Conservation (phyloP, 306 rosid genomes). For the Prunus mongolica region DNA sequence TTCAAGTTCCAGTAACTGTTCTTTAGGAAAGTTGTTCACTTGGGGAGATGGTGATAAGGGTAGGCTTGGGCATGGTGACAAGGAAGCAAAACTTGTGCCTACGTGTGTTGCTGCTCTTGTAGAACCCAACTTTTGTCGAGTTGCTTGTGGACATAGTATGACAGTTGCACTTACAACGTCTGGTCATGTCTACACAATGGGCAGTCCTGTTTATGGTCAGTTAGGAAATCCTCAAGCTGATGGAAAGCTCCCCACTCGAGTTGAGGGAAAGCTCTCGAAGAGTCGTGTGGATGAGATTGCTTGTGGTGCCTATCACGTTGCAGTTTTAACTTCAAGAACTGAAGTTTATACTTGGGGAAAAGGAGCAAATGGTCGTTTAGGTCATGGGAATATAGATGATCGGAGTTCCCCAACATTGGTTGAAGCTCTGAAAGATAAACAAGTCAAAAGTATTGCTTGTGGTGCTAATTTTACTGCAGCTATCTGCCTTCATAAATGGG, state of each 20-base stretch:
- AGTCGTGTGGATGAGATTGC: conserved; percentile 95
- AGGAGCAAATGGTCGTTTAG: conserved; percentile 98
- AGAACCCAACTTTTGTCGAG: conserved; percentile 86
- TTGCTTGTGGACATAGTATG: conserved; percentile 93
- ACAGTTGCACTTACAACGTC: conserved; percentile 88
- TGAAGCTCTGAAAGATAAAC: conserved; percentile 92
- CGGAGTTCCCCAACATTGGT: conserved; percentile 72
- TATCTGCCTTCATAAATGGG: conserved; percentile 99
- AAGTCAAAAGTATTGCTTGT: conserved; percentile 91
- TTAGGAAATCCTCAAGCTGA: conserved; percentile 88
- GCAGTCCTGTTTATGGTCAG: conserved; percentile 98
- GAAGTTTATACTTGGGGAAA: conserved; percentile 99
- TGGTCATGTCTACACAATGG: conserved; percentile 92
- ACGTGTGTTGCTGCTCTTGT: conserved; percentile 96
- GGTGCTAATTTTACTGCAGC: conserved; percentile 94
- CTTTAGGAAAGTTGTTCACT: conserved; percentile 94
- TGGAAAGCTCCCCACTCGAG: conserved; percentile 74
- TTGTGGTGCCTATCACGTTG: conserved; percentile 97
- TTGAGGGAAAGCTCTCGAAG: conserved; percentile 83
- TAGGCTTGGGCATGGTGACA: conserved; percentile 96
- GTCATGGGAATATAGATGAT: conserved; percentile 91
- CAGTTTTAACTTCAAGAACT: conserved; percentile 90
- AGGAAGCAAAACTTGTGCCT: conserved; percentile 96
- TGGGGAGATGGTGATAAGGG: conserved; percentile 99
- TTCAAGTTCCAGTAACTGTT: conserved; percentile 86